These are phyloP conservation scores for Bryoglossum gracile DNA, from an alignment of 495 filamentous ascomycete genomes.

Conservation along the genomic window DNA sequence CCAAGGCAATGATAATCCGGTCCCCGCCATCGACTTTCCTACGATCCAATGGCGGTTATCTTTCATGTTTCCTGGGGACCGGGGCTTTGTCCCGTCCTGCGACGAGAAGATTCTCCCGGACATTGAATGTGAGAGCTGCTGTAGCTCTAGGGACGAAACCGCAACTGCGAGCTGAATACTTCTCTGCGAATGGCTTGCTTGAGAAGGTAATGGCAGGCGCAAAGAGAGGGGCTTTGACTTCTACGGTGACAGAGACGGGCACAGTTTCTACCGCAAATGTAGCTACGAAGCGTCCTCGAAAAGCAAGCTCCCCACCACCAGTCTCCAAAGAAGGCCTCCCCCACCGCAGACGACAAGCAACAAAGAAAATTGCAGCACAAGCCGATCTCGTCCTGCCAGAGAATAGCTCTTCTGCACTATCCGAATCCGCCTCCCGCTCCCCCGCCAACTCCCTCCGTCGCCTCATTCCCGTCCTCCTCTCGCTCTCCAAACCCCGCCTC, in stretches of 20 bases:
- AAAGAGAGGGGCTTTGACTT: conserved; percentile 15
- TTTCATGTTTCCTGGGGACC: conserved; percentile 16
- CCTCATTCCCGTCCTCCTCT: conserved; percentile 74
- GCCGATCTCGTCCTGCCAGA: conserved; percentile 18
- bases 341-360: conserved; percentile 23
- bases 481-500: conserved; percentile 89
- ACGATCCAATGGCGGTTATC: conserved; percentile 19
- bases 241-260: conserved; percentile 5
- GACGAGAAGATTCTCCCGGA: conserved; percentile 16
- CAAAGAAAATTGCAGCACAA: conserved; percentile 9
- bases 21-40: conserved; percentile 16
- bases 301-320: background rate
- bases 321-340: conserved; percentile 14
- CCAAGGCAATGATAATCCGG: conserved; percentile 26
- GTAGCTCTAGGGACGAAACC: conserved; percentile 4
- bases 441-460: conserved; percentile 57
- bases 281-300: conserved; percentile 11
- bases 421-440: conserved; percentile 11
- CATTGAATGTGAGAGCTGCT: conserved; percentile 14
- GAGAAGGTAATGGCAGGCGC: conserved; percentile 12
- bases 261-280: conserved; percentile 13
- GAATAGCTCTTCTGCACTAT: conserved; percentile 21
- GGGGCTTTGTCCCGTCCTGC: background rate
- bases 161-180: conserved; percentile 18
- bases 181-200: conserved; percentile 22